phyloP scores from a whole-genome alignment of 768 basidiomycete species.

The Termitomyces sp. region DNA sequence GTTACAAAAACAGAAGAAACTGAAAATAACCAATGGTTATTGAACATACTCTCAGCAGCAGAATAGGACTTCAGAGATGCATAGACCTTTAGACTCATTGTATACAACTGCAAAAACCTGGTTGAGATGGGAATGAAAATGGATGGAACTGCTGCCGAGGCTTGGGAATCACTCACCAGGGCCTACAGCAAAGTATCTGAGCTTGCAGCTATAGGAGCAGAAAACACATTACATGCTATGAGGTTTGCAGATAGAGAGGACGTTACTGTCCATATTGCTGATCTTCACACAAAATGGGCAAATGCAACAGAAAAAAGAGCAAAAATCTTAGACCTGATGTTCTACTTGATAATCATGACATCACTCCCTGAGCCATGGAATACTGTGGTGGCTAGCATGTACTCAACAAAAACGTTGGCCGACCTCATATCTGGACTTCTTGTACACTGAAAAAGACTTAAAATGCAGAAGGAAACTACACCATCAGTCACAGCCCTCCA shows the following conservation, averaged over 20 bases:
- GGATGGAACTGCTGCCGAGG: neutral
- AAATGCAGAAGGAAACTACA: no score
- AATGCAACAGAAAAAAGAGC: neutral
- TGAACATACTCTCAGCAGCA: no score
- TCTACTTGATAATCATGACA: neutral
- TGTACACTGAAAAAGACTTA: neutral
- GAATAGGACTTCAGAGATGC: neutral
- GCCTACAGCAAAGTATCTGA: neutral
- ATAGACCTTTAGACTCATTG: neutral
- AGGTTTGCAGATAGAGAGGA: neutral
- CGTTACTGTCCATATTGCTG: neutral
- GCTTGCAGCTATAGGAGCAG: neutral
- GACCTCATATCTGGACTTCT: neutral
- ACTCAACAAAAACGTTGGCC: neutral
- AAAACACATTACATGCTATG: neutral
- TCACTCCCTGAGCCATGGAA: neutral
- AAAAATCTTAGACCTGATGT: neutral
- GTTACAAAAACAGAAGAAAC: no score
- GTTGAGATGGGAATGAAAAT: neutral
- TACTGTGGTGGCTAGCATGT: neutral
- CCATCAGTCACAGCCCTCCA: no score
- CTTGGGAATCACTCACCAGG: neutral
- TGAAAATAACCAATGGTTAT: no score
- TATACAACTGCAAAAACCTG: neutral
- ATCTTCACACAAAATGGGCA: neutral